Percentiles rank a stretch among this genome's conserved stretches.
These are phyloP conservation scores for Halocafeteria seosinensis DNA, from an alignment of 108 stramenopile species.

Conservation along the genomic window DNA sequence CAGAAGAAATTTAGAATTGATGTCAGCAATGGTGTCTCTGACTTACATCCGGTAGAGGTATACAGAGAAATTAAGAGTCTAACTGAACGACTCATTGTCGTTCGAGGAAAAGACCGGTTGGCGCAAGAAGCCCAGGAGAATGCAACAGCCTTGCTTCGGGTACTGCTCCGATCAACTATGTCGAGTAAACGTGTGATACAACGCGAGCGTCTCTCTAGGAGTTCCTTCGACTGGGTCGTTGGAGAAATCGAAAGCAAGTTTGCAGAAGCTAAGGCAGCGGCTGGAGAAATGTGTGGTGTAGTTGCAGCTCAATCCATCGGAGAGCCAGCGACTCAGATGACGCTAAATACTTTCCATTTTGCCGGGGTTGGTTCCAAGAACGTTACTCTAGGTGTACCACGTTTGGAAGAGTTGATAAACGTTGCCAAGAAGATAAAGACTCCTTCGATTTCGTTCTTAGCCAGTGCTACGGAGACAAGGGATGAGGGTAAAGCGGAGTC, in stretches of 20 bases:
- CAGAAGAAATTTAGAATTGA: constrained; percentile 71
- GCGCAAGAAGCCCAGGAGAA: constrained; percentile 76
- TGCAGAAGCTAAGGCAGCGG: constrained; percentile 61
- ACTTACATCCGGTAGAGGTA: constrained; percentile 68
- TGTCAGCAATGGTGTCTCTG: constrained; percentile 15
- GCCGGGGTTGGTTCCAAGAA: constrained; percentile 95
- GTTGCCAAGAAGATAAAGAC: constrained; percentile 89
- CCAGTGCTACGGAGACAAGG: too few species aligned
- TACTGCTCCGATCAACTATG: constrained; percentile 64
- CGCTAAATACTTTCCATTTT: constrained; percentile 87
- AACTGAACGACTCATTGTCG: constrained; percentile 62
- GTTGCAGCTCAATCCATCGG: constrained; percentile 94
- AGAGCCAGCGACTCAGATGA: constrained; percentile 99
- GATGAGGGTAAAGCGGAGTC: constrained; percentile 5
- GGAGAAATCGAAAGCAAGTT: constrained; percentile 76
- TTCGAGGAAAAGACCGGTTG: constrained; percentile 69
- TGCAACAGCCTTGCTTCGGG: constrained; percentile 73
- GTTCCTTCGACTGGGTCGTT: constrained; percentile 68
- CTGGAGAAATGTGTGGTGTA: constrained; percentile 97
- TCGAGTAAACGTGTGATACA: constrained; percentile 64
- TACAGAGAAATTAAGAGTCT: constrained; percentile 51
- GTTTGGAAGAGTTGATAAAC: constrained; percentile 91
- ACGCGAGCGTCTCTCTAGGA: constrained; percentile 63
- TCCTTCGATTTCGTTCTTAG: constrained; percentile 62
- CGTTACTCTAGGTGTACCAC: constrained; percentile 92